Conservation (phyloP, 2,329 filamentous ascomycete genomes). For the Onygena corvina region DNA sequence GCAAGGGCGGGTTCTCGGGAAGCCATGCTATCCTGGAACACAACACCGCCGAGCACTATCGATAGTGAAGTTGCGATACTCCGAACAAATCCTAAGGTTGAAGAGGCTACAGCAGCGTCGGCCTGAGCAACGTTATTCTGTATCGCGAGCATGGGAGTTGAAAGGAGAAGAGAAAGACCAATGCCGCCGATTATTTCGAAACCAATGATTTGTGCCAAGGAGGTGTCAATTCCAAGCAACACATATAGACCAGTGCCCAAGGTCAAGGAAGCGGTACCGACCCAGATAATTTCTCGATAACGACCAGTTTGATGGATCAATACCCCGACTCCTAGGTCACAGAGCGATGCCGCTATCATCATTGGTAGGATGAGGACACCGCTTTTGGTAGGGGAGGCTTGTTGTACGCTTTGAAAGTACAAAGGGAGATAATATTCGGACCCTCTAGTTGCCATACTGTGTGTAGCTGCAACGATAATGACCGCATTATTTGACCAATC, state of each 20-base stretch:
- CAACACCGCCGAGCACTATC: conserved; percentile 62
- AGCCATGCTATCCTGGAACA: conserved; percentile 66
- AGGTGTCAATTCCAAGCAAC: conserved; percentile 26
- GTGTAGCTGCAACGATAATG: conserved; percentile 55
- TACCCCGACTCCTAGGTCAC: conserved; percentile 52
- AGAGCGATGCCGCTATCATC: conserved; percentile 50
- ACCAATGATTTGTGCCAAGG: conserved; percentile 34
- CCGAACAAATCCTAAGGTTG: conserved; percentile 46
- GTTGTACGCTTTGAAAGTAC: conserved; percentile 68
- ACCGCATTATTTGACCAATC: conserved; percentile 53
- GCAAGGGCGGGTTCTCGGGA: conserved; percentile 22
- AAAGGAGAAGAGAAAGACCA: conserved; percentile 44
- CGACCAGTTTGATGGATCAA: conserved; percentile 61
- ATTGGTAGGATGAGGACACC: conserved; percentile 63
- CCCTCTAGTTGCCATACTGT: conserved; percentile 61
- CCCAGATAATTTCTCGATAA: conserved; percentile 44
- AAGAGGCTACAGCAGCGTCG: conserved; percentile 41
- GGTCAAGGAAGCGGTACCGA: conserved; percentile 32
- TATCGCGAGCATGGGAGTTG: conserved; percentile 45
- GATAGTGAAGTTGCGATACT: conserved; percentile 57
- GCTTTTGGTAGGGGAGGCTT: conserved; percentile 55
- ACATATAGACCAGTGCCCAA: conserved; percentile 40
- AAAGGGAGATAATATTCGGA: conserved; percentile 68
- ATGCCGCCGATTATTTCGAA: conserved; percentile 42
- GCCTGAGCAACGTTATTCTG: conserved; percentile 41